Percentiles rank a stretch among this genome's conserved stretches.
Evolutionary conservation across 306 rosid genomes (phyloP).

Genomic region (Corylus avellana): DNA sequence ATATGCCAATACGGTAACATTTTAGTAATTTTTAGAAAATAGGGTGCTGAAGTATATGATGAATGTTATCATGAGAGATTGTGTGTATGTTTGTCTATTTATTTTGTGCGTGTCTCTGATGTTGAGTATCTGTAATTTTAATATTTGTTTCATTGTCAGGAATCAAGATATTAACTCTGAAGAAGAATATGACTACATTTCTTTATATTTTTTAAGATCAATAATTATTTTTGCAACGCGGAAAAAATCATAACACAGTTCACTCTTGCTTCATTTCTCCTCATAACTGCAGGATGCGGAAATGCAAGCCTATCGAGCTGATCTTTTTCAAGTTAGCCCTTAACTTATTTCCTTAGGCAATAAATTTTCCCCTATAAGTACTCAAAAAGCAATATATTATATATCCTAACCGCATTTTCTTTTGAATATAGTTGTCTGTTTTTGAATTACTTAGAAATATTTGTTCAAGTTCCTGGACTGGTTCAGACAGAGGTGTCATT

Average conservation of each 20-base stretch:
- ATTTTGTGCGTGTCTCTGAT: background rate
- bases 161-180: background rate
- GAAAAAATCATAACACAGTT: background rate
- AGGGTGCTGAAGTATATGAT: background rate
- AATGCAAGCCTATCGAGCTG: background rate
- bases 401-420: background rate
- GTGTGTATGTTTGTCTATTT: background rate
- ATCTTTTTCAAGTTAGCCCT: background rate
- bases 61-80: background rate
- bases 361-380: background rate
- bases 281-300: background rate
- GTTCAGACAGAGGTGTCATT: background rate
- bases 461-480: background rate
- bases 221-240: background rate
- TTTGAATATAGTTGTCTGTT: background rate
- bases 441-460: background rate
- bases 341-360: background rate
- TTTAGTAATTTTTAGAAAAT: constrained; percentile 9
- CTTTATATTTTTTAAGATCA: background rate
- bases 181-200: background rate
- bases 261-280: background rate
- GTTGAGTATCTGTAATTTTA: background rate
- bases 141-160: background rate
- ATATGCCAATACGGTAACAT: constrained; percentile 50
- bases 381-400: background rate